phyloP scores from a whole-genome alignment of 2,329 filamentous ascomycete genomes.

The Penicillium sp. region DNA sequence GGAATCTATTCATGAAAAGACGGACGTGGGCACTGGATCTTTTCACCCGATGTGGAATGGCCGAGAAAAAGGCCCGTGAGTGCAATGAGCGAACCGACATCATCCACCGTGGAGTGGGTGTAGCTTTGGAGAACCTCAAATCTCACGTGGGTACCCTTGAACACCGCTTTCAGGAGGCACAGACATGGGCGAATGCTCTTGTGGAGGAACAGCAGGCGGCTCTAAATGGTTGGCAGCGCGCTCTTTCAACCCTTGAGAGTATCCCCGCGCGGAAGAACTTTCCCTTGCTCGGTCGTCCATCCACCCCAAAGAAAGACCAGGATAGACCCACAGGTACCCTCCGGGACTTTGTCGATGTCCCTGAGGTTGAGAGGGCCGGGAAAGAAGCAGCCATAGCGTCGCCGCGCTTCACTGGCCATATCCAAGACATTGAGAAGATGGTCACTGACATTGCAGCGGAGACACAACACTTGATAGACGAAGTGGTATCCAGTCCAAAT shows the following conservation, averaged over 20 bases:
- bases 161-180: slow-evolving; percentile 51
- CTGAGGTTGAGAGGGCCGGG: slow-evolving; percentile 73
- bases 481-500: slow-evolving; percentile 56
- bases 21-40: slow-evolving; percentile 77
- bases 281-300: slow-evolving; percentile 43
- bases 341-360: slow-evolving; percentile 75
- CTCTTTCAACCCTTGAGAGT: slow-evolving; percentile 41
- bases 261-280: slow-evolving; percentile 51
- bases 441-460: slow-evolving; percentile 64
- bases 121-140: slow-evolving; percentile 76
- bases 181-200: slow-evolving; percentile 50
- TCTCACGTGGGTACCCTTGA: slow-evolving; percentile 52
- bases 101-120: slow-evolving; percentile 76
- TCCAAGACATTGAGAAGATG: slow-evolving; percentile 64
- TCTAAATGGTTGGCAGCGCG: slow-evolving; percentile 49
- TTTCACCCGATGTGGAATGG: slow-evolving; percentile 68
- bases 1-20: slow-evolving; percentile 79
- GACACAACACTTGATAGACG: slow-evolving; percentile 46
- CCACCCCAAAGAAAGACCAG: slow-evolving; percentile 47
- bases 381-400: slow-evolving; percentile 64
- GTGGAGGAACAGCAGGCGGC: slow-evolving; percentile 49
- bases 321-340: slow-evolving; percentile 61
- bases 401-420: slow-evolving; percentile 63
- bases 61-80: slow-evolving; percentile 65
- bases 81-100: slow-evolving; percentile 52